Base-by-base conservation (phyloP, 352 stramenopile species). In the Pythium oligandrum region DNA sequence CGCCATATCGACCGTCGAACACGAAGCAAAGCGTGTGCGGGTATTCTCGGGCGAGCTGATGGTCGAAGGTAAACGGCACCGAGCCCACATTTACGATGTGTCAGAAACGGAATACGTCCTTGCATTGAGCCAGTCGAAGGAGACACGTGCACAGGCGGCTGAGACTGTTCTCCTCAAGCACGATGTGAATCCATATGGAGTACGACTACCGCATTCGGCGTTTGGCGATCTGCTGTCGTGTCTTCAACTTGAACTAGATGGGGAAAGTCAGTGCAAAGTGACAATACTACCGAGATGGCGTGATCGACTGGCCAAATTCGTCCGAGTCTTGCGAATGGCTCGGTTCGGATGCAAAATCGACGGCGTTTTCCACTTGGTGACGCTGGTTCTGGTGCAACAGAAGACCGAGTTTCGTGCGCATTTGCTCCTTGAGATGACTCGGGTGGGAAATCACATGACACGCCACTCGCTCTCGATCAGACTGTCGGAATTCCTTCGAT, bases 341-440 rank as follows among this genome's bases (percentile, higher is more conserved):
- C 71, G 59, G 34, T 78, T 80, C 30, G 73, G 70, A 3, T 67
- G 58, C 39, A 75, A 73, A 50, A 53, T 82, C 31, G 61, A 57
- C 32, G 33, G 63, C 9, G 17, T 59, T 8, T 83, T 75, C 33
- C 69, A 61, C 44, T 68, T 88, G 9, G 53, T 73, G 7, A 59
- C 63, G 0, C n/a, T 75, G 3, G 73, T 63, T 4, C 32, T 83
- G 32, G 77, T 88, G 8, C 77, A 88, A 52, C 68, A 82, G 33
- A 88, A 85, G 51, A 77, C 67, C 1, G 70, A 85, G 46, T 88
- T 78, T 49, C 70, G 74, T 4, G 56, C 71, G 2, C 66, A 78
- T 7, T 63, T 88, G 44, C 46, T 82, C 1, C 51, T 88, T 32
- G 70, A 85, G 49, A 31, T 83, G 17, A 66, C 60, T 31, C 53